A percentile compares a stretch with the other conserved stretches of the same genome.
Conservation (phyloP, 2,329 filamentous ascomycete species). For the Metarhizium robertsii region DNA sequence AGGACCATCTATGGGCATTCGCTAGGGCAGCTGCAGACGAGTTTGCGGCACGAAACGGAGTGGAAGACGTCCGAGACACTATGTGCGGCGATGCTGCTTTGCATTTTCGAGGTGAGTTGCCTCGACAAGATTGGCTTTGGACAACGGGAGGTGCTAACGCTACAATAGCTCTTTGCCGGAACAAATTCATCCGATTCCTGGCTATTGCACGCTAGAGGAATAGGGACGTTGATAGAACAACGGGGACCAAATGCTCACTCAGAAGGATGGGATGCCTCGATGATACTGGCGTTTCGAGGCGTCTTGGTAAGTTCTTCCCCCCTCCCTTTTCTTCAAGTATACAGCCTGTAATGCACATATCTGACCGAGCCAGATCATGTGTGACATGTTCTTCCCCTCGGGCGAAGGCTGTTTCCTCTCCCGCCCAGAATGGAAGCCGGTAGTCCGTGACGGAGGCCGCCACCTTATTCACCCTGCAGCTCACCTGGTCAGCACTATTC, state of each 20-base stretch:
- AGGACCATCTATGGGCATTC: constrained; percentile 28
- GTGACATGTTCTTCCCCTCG: constrained; percentile 26
- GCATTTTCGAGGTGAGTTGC: constrained; percentile 27
- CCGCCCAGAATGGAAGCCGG: constrained; percentile 24
- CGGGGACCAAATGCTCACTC: constrained; percentile 26
- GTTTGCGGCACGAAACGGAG: constrained; percentile 25
- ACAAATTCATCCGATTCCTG: constrained; percentile 26
- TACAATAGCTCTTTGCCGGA: constrained; percentile 30
- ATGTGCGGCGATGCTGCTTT: constrained; percentile 30
- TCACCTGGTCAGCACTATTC: constrained; percentile 13
- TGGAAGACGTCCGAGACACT: constrained; percentile 32
- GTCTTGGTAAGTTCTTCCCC: constrained; percentile 22
- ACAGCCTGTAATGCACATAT: not conserved
- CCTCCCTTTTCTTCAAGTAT: not conserved
- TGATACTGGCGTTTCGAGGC: constrained; percentile 28
- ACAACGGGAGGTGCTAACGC: not conserved
- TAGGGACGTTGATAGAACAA: constrained; percentile 27
- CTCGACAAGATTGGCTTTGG: not conserved
- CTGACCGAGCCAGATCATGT: constrained; percentile 22
- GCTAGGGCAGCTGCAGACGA: constrained; percentile 23
- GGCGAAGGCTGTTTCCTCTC: constrained; percentile 26
- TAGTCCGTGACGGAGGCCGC: constrained; percentile 18
- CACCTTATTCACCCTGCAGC: constrained; percentile 17
- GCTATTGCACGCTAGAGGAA: constrained; percentile 29
- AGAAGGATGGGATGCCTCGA: constrained; percentile 25